Conservation (phyloP, 1,139 yeast genomes). For the Pichia terricola region DNA sequence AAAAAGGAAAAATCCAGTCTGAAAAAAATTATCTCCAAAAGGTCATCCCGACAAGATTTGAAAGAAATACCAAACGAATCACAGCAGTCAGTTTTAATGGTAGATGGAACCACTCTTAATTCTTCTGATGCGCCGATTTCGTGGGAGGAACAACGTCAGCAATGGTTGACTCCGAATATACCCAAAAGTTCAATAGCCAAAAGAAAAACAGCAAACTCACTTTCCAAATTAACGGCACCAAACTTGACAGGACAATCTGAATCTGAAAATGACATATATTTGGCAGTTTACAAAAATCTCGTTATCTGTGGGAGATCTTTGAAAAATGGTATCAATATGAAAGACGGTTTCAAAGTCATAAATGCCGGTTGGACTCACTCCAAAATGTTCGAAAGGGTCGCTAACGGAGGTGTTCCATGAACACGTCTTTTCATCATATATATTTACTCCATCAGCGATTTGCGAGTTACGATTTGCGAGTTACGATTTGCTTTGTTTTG, state of each 20-base stretch:
- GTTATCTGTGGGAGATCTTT: conserved; percentile 50
- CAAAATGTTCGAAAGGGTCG: conserved; percentile 55
- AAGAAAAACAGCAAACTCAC: conserved; percentile 22
- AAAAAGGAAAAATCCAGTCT: too few species aligned
- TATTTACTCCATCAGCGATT: neutral
- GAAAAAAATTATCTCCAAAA: too few species aligned
- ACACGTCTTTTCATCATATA: neutral
- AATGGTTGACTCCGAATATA: conserved; percentile 40
- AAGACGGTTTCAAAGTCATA: conserved; percentile 49
- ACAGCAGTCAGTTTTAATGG: too few species aligned
- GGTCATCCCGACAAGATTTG: too few species aligned
- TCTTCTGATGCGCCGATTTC: conserved; percentile 20
- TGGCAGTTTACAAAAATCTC: conserved; percentile 45
- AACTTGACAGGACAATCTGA: conserved; percentile 12
- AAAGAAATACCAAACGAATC: too few species aligned
- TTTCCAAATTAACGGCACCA: conserved; percentile 28
- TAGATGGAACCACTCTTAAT: too few species aligned
- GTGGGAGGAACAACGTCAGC: conserved; percentile 51
- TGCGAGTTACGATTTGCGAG: neutral
- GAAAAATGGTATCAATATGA: conserved; percentile 48
- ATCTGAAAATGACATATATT: conserved; percentile 34
- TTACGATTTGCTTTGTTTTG: neutral
- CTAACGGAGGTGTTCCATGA: conserved; percentile 32
- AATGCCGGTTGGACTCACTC: conserved; percentile 65
- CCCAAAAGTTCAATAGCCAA: conserved; percentile 18